These are phyloP conservation scores for Breynia disticha DNA, from an alignment of 441 rosid genomes.

Conservation along the genomic window DNA sequence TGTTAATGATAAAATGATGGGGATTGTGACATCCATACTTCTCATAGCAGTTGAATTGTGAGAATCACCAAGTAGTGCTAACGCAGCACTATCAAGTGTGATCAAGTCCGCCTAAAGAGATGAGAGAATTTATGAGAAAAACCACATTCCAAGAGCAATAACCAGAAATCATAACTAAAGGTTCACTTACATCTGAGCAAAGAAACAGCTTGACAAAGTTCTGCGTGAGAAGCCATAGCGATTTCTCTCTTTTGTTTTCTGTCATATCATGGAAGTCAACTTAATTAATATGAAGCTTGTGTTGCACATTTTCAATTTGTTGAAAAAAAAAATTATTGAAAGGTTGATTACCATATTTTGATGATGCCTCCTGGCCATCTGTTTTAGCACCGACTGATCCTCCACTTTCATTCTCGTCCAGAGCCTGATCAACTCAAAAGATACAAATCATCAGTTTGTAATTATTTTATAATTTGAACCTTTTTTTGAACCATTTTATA, in stretches of 20 bases:
- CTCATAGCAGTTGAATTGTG: slow-evolving; percentile 51
- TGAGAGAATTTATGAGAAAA: slow-evolving; percentile 7
- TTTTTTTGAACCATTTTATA: too few species aligned
- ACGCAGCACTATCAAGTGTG: slow-evolving; percentile 63
- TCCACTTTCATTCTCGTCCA: slow-evolving; percentile 31
- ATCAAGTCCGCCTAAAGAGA: slow-evolving; percentile 44
- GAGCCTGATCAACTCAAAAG: slow-evolving; percentile 26
- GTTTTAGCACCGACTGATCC: slow-evolving; percentile 26
- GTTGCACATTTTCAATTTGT: too few species aligned
- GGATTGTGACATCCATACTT: slow-evolving; percentile 32
- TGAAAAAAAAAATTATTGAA: background rate
- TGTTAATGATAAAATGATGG: slow-evolving; percentile 6
- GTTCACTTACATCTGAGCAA: slow-evolving; percentile 57
- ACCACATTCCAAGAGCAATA: background rate
- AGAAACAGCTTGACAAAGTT: slow-evolving; percentile 86
- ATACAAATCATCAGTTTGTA: too few species aligned
- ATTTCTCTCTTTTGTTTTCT: slow-evolving; percentile 66
- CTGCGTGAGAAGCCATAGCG: slow-evolving; percentile 69
- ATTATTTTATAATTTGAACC: too few species aligned
- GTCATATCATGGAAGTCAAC: slow-evolving; percentile 10
- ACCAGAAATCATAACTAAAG: background rate
- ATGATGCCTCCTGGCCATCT: slow-evolving; percentile 43
- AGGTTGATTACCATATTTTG: slow-evolving; percentile 42
- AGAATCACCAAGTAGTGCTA: slow-evolving; percentile 48
- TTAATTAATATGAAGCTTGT: slow-evolving; percentile 1